Percentiles rank a stretch among this genome's conserved stretches.
These are phyloP conservation scores for Candida koratica DNA, from an alignment of 805 yeast genomes.

Conservation along the genomic window DNA sequence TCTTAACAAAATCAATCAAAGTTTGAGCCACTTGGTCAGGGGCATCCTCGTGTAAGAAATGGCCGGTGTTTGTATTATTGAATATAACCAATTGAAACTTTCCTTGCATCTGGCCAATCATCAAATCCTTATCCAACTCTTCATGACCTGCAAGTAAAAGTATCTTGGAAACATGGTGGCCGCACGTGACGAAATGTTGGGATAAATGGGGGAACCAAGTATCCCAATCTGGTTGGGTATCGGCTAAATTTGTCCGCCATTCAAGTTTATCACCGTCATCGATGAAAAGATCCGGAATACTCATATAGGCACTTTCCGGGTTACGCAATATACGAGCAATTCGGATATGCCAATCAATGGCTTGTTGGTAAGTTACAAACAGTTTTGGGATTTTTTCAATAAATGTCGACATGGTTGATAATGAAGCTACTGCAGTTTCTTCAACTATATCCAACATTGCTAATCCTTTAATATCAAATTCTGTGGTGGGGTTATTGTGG, in stretches of 20 bases:
- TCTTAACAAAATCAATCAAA: slow-evolving; percentile 44
- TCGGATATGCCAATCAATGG: slow-evolving; percentile 78
- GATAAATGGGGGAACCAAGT: slow-evolving; percentile 80
- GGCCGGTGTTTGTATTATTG: slow-evolving; percentile 57
- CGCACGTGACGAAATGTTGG: slow-evolving; percentile 36
- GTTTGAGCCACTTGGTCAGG: slow-evolving; percentile 65
- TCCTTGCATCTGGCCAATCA: slow-evolving; percentile 98
- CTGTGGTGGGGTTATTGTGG: slow-evolving; percentile 16
- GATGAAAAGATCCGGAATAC: slow-evolving; percentile 69
- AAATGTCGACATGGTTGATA: slow-evolving; percentile 64
- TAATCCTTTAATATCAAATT: slow-evolving; percentile 54
- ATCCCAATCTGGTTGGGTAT: slow-evolving; percentile 69
- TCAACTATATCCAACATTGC: slow-evolving; percentile 89
- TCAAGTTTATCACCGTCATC: slow-evolving; percentile 19
- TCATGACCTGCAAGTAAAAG: slow-evolving; percentile 87
- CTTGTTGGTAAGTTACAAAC: slow-evolving; percentile 52
- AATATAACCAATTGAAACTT: slow-evolving; percentile 85
- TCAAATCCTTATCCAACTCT: slow-evolving; percentile 75
- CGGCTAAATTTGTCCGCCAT: slow-evolving; percentile 65
- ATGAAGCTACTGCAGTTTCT: slow-evolving; percentile 76
- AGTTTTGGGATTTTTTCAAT: slow-evolving; percentile 58
- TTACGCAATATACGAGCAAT: slow-evolving; percentile 50
- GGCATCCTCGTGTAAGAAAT: slow-evolving; percentile 91
- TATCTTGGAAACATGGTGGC: slow-evolving; percentile 49
- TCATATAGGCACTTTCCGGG: slow-evolving; percentile 58